Evolutionary conservation across 2,329 filamentous ascomycete species (phyloP).

Genomic region (Ceratocystiopsis minuta): DNA sequence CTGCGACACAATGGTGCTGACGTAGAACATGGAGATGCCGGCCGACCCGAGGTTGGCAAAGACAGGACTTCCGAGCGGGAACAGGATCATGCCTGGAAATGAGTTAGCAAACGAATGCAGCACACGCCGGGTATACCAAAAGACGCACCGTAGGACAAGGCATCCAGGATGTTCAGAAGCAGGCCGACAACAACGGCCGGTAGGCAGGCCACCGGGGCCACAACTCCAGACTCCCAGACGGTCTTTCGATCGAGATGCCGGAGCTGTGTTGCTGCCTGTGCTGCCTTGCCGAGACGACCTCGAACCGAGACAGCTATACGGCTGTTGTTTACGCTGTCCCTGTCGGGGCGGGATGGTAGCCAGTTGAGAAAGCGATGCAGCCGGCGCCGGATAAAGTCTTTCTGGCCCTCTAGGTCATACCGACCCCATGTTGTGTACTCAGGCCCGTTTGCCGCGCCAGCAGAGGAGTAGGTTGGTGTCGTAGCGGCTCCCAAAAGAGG

Average conservation of each 20-base stretch:
- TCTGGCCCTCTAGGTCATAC: slow-evolving; percentile 34
- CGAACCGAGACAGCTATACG: neutral
- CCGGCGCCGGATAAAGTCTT: slow-evolving; percentile 11
- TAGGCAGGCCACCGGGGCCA: slow-evolving; percentile 52
- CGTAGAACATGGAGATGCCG: slow-evolving; percentile 96
- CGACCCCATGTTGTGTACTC: too few relatives aligned
- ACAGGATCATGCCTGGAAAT: slow-evolving; percentile 67
- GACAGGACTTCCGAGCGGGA: slow-evolving; percentile 71
- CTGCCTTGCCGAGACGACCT: slow-evolving; percentile 9
- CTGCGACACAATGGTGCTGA: slow-evolving; percentile 90
- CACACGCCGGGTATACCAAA: neutral
- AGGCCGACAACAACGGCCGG: slow-evolving; percentile 80
- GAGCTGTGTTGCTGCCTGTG: slow-evolving; percentile 31
- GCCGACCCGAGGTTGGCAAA: slow-evolving; percentile 78
- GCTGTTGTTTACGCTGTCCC: neutral
- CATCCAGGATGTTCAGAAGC: slow-evolving; percentile 83
- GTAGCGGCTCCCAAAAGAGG: slow-evolving; percentile 23
- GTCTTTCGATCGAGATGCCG: slow-evolving; percentile 53
- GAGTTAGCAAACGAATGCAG: neutral
- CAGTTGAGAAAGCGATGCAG: slow-evolving; percentile 3
- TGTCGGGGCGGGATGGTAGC: neutral
- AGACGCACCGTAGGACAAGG: slow-evolving; percentile 63
- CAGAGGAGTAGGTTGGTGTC: too few relatives aligned
- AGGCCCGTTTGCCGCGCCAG: too few relatives aligned
- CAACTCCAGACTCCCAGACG: slow-evolving; percentile 44